Conservation (phyloP, 2,329 filamentous ascomycete species). For the Xylariaceae sp. region DNA sequence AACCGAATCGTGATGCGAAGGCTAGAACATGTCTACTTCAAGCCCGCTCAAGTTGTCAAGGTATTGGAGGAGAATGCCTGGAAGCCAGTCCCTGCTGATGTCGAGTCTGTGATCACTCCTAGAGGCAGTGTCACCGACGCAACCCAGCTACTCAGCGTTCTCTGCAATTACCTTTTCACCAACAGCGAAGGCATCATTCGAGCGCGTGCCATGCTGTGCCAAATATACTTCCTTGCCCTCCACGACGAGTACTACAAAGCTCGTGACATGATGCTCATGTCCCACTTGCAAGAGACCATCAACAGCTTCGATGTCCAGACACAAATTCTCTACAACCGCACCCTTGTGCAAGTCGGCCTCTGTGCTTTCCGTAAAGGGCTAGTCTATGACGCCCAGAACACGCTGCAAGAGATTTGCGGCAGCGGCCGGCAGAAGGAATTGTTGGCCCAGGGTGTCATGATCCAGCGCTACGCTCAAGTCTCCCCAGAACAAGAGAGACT, state of each 20-base stretch:
- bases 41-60: slow-evolving; percentile 88
- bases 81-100: slow-evolving; percentile 67
- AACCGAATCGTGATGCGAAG: slow-evolving; percentile 93
- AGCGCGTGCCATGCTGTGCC: slow-evolving; percentile 94
- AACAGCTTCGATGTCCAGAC: slow-evolving; percentile 93
- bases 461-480: slow-evolving; percentile 94
- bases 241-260: slow-evolving; percentile 98
- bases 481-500: slow-evolving; percentile 96
- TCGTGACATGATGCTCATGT: slow-evolving; percentile 99
- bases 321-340: slow-evolving; percentile 98
- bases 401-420: slow-evolving; percentile 95
- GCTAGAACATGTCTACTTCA: slow-evolving; percentile 98
- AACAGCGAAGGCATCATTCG: slow-evolving; percentile 95
- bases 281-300: slow-evolving; percentile 96
- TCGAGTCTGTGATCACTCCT: slow-evolving; percentile 79
- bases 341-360: slow-evolving; percentile 93
- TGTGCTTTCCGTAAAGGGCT: slow-evolving; percentile 97
- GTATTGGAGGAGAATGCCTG: slow-evolving; percentile 94
- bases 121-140: slow-evolving; percentile 66
- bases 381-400: slow-evolving; percentile 96
- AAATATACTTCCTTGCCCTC: slow-evolving; percentile 96
- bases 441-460: slow-evolving; percentile 95
- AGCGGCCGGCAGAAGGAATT: slow-evolving; percentile 97
- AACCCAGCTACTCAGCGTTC: slow-evolving; percentile 70
- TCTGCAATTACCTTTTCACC: slow-evolving; percentile 93